phyloP scores from a whole-genome alignment of 2,329 filamentous ascomycete genomes.

The Didymella arachidicola region DNA sequence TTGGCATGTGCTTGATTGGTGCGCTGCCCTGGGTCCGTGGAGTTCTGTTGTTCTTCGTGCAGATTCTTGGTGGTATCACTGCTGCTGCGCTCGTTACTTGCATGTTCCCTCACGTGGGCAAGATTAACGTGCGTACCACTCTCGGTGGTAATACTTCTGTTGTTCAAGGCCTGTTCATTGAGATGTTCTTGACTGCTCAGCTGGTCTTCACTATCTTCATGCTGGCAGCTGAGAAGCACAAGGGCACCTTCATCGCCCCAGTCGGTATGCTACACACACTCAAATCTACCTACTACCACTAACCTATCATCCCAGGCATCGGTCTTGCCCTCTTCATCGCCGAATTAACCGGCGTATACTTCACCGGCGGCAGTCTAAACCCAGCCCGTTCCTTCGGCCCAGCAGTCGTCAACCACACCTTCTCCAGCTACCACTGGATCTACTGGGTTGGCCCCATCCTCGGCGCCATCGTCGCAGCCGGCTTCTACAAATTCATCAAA shows the following conservation, averaged over 20 bases:
- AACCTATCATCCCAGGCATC: constrained; percentile 8
- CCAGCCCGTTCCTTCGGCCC: constrained; percentile 56
- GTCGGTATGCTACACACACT: constrained; percentile 61
- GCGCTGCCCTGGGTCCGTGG: constrained; percentile 28
- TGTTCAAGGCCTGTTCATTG: constrained; percentile 32
- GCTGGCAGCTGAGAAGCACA: constrained; percentile 67
- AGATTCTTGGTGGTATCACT: constrained; percentile 37
- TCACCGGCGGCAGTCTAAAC: constrained; percentile 55
- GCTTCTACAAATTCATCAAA: constrained; percentile 58
- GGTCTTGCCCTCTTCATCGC: constrained; percentile 71
- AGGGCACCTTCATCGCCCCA: constrained; percentile 64
- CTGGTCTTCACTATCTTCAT: constrained; percentile 56
- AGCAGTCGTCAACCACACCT: constrained; percentile 49
- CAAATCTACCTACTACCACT: neutral
- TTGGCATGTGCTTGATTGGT: constrained; percentile 43
- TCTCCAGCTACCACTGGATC: constrained; percentile 44
- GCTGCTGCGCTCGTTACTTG: constrained; percentile 35
- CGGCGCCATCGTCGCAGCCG: constrained; percentile 54
- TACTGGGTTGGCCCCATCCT: constrained; percentile 57
- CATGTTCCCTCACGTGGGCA: constrained; percentile 34
- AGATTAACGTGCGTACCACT: constrained; percentile 29
- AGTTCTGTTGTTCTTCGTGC: constrained; percentile 28
- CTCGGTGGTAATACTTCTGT: constrained; percentile 25
- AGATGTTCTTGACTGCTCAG: constrained; percentile 36
- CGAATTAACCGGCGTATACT: constrained; percentile 54